These are phyloP conservation scores for Acmispon strigosus DNA, from an alignment of 306 rosid species.

Conservation along the genomic window DNA sequence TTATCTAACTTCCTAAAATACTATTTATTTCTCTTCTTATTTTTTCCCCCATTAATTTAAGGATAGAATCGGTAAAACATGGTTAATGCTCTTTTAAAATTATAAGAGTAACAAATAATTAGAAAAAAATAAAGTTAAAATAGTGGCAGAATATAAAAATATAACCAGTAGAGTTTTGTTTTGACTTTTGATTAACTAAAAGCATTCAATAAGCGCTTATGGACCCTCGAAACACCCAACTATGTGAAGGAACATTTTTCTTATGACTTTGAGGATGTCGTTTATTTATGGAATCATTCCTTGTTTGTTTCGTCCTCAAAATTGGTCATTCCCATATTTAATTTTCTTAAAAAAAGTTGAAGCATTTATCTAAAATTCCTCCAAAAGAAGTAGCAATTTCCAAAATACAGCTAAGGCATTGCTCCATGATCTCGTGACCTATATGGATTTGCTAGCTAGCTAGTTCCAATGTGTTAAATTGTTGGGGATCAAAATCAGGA, in stretches of 20 bases:
- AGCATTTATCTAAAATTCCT: not conserved
- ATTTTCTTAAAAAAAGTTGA: too few species aligned
- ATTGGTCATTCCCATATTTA: not conserved
- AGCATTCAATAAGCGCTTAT: too few species aligned
- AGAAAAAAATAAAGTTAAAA: too few species aligned
- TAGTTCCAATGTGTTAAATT: not conserved
- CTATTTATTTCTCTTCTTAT: too few species aligned
- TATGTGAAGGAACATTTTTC: conserved; percentile 7
- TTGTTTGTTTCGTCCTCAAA: conserved; percentile 3
- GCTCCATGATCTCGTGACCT: not conserved
- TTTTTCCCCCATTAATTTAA: too few species aligned
- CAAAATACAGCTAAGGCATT: conserved; percentile 5
- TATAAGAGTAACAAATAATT: too few species aligned
- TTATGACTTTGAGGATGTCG: not conserved
- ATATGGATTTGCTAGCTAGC: conserved; percentile 8
- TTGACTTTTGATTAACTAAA: too few species aligned
- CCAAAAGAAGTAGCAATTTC: not conserved
- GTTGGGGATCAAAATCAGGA: not conserved
- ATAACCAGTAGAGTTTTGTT: too few species aligned
- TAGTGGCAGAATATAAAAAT: too few species aligned
- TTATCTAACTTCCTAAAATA: too few species aligned
- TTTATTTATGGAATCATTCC: not conserved
- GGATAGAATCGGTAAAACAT: too few species aligned
- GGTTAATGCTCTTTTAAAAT: too few species aligned
- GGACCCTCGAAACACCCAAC: not conserved